Evolutionary conservation across 2,329 filamentous ascomycete genomes (phyloP).

Genomic region (Epichloe sylvatica): DNA sequence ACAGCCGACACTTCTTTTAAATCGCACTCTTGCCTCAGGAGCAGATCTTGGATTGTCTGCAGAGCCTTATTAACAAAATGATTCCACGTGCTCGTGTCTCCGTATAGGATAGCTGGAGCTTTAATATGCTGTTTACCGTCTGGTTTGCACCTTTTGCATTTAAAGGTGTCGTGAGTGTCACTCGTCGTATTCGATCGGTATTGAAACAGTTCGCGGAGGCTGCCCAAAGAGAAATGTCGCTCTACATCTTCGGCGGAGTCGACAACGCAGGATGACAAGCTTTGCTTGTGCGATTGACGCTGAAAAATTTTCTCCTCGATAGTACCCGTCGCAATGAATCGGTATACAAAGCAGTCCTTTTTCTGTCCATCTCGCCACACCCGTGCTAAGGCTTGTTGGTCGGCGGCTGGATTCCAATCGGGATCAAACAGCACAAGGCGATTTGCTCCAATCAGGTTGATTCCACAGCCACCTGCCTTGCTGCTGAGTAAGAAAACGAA

Average conservation of each 20-base stretch:
- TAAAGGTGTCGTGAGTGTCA: conserved; percentile 97
- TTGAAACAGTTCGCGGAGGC: conserved; percentile 83
- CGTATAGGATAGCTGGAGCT: conserved; percentile 88
- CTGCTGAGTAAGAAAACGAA: conserved; percentile 94
- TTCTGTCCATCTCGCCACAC: conserved; percentile 99
- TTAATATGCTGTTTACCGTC: conserved; percentile 82
- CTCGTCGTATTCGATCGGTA: conserved; percentile 73
- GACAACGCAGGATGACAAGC: conserved; percentile 87
- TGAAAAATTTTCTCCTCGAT: conserved; percentile 99
- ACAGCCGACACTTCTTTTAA: conserved; percentile 79
- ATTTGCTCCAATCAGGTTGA: conserved; percentile 91
- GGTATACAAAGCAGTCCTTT: conserved; percentile 98
- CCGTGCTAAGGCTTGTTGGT: conserved; percentile 90
- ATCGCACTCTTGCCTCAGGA: conserved; percentile 72
- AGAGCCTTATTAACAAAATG: conserved; percentile 79
- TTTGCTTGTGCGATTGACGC: conserved; percentile 95
- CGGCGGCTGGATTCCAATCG: conserved; percentile 94
- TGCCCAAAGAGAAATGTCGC: conserved; percentile 86
- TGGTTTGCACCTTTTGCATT: conserved; percentile 85
- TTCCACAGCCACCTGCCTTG: conserved; percentile 90
- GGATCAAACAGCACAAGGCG: conserved; percentile 92
- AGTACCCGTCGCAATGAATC: conserved; percentile 95
- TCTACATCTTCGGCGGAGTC: conserved; percentile 96
- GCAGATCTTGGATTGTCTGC: conserved; percentile 73
- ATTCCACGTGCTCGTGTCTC: conserved; percentile 98